Evolutionary conservation across 2,329 filamentous ascomycete genomes (phyloP).

Genomic region (Claviceps pazoutovae): DNA sequence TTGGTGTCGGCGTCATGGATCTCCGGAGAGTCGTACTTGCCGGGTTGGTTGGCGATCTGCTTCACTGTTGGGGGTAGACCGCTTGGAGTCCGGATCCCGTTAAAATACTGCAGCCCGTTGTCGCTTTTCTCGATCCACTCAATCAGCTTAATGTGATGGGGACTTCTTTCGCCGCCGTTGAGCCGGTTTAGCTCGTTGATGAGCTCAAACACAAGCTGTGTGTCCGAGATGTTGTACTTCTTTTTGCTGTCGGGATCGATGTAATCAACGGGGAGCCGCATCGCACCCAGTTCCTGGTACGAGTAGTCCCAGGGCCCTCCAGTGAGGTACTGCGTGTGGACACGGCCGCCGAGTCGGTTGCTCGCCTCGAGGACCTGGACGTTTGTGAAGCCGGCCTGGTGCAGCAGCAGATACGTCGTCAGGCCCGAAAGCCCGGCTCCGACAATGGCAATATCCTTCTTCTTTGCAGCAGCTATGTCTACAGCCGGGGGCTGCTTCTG

Average conservation of each 20-base stretch:
- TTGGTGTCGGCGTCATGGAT: slow-evolving; percentile 18
- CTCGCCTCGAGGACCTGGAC: slow-evolving; percentile 49
- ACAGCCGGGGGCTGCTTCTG: slow-evolving; percentile 34
- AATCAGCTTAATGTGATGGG: slow-evolving; percentile 44
- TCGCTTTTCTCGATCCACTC: slow-evolving; percentile 42
- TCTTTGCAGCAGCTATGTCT: slow-evolving; percentile 8
- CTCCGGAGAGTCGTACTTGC: slow-evolving; percentile 16
- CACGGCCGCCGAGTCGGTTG: slow-evolving; percentile 46
- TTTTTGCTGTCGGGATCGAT: slow-evolving; percentile 33
- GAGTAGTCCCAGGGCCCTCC: slow-evolving; percentile 47
- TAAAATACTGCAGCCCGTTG: slow-evolving; percentile 39
- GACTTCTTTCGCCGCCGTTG: slow-evolving; percentile 32
- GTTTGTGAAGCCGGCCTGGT: slow-evolving; percentile 39
- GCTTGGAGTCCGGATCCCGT: slow-evolving; percentile 32
- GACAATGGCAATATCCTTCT: slow-evolving; percentile 47
- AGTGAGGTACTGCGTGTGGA: slow-evolving; percentile 49
- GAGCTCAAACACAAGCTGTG: slow-evolving; percentile 51
- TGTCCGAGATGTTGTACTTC: slow-evolving; percentile 45
- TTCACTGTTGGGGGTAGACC: slow-evolving; percentile 38
- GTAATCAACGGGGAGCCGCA: slow-evolving; percentile 46
- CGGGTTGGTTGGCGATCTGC: slow-evolving; percentile 31
- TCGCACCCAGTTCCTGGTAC: slow-evolving; percentile 54
- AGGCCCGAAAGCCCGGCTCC: slow-evolving; percentile 53
- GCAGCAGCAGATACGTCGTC: slow-evolving; percentile 39
- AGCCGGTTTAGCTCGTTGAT: slow-evolving; percentile 44